phyloP scores from a whole-genome alignment of 2,329 filamentous ascomycete genomes.

The Diaporthe destruens region DNA sequence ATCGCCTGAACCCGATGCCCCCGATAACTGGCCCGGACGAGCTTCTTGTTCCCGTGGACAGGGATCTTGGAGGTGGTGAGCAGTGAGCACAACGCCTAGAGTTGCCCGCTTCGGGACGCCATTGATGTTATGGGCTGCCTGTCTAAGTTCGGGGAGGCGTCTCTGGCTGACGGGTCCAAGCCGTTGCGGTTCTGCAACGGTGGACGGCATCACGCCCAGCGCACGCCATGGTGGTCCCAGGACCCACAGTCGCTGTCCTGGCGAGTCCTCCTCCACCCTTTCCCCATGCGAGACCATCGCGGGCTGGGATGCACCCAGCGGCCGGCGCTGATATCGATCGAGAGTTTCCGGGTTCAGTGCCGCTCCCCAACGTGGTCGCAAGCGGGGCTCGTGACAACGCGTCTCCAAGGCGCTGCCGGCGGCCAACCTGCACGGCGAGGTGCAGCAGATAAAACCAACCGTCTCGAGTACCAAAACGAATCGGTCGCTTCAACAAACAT shows the following conservation, averaged over 20 bases:
- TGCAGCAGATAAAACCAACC: slow-evolving; percentile 4
- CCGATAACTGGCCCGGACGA: not conserved
- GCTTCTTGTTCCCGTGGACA: slow-evolving; percentile 13
- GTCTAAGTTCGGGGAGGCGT: not conserved
- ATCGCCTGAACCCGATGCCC: not conserved
- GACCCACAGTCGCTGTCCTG: slow-evolving; percentile 9
- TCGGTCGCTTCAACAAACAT: not conserved
- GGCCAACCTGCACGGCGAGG: not conserved
- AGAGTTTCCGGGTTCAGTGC: slow-evolving; percentile 5
- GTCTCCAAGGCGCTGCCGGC: slow-evolving; percentile 2
- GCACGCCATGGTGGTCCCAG: slow-evolving; percentile 3
- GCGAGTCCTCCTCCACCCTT: not conserved
- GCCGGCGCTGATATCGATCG: slow-evolving; percentile 15
- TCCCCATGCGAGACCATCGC: not conserved
- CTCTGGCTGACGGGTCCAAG: not conserved
- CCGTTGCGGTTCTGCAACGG: slow-evolving; percentile 22
- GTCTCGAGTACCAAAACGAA: not conserved
- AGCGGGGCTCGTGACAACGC: slow-evolving; percentile 21
- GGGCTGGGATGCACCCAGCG: slow-evolving; percentile 22
- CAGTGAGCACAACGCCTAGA: slow-evolving; percentile 8
- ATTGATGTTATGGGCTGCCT: not conserved
- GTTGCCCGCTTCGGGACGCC: slow-evolving; percentile 25
- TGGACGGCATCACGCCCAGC: not conserved
- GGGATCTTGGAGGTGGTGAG: slow-evolving; percentile 12
- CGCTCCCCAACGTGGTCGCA: slow-evolving; percentile 6